Conservation (phyloP, 768 basidiomycete genomes). For the Gelatoporia subvermispora region DNA sequence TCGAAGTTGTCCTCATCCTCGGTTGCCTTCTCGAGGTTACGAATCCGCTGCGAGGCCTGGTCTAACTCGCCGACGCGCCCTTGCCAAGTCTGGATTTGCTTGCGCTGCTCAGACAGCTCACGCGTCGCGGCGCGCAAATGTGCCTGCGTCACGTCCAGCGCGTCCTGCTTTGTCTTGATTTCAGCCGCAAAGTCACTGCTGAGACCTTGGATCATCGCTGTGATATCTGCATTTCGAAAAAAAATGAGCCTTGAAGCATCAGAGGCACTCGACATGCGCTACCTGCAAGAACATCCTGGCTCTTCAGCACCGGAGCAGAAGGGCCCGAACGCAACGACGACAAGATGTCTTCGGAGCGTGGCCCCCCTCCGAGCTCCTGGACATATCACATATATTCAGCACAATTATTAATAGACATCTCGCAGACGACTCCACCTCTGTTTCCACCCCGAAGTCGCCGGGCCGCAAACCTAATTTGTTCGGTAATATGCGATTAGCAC, state of each 20-base stretch:
- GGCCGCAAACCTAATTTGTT: conserved; percentile 94
- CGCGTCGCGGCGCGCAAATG: conserved; percentile 87
- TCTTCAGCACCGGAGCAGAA: conserved; percentile 77
- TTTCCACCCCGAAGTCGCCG: conserved; percentile 92
- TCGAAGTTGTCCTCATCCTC: conserved; percentile 78
- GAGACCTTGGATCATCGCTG: conserved; percentile 75
- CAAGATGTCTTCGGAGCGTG: conserved; percentile 76
- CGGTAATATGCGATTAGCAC: conserved; percentile 81
- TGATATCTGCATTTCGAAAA: conserved; percentile 57
- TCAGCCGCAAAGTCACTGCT: conserved; percentile 78
- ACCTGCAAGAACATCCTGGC: conserved; percentile 83
- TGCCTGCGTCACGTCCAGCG: conserved; percentile 80
- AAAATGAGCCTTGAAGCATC: no score
- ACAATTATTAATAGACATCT: not conserved
- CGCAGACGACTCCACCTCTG: conserved; percentile 58
- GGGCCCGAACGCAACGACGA: conserved; percentile 69
- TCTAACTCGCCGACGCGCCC: conserved; percentile 72
- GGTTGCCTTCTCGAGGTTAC: conserved; percentile 80
- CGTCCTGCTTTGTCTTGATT: conserved; percentile 80
- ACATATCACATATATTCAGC: not conserved
- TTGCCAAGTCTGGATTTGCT: conserved; percentile 77
- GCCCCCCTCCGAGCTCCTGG: conserved; percentile 67
- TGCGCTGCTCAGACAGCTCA: conserved; percentile 86
- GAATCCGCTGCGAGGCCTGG: conserved; percentile 70
- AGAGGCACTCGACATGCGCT: no score